phyloP scores from a whole-genome alignment of 108 stramenopile genomes.

The Fistulifera pelliculosa region DNA sequence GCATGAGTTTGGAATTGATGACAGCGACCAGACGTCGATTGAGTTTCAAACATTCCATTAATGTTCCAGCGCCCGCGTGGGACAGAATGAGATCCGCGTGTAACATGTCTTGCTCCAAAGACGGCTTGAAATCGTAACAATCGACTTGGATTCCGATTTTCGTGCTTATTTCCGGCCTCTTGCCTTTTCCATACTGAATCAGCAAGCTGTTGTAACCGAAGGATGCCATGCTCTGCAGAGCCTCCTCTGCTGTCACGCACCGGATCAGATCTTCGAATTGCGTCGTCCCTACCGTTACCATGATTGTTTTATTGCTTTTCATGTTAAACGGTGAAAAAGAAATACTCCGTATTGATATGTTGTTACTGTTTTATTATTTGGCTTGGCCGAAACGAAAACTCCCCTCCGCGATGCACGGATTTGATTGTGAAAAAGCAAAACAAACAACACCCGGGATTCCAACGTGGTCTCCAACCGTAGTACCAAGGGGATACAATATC shows the following conservation, averaged over 20 bases:
- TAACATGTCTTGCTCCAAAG: slow-evolving; percentile 68
- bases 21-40: slow-evolving; percentile 44
- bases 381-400: no score
- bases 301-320: slow-evolving; percentile 29
- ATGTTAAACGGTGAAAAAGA: neutral
- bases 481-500: neutral
- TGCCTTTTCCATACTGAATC: slow-evolving; percentile 73
- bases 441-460: slow-evolving; percentile 69
- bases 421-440: slow-evolving; percentile 21
- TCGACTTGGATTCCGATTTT: slow-evolving; percentile 12
- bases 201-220: slow-evolving; percentile 40
- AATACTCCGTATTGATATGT: no score
- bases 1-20: slow-evolving; percentile 84
- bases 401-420: no score
- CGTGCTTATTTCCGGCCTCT: slow-evolving; percentile 21
- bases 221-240: slow-evolving; percentile 41
- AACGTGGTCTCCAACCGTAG: slow-evolving; percentile 38
- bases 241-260: slow-evolving; percentile 36
- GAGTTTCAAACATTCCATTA: slow-evolving; percentile 74
- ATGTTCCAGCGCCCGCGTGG: slow-evolving; percentile 91
- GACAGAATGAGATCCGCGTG: slow-evolving; percentile 75
- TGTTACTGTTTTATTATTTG: no score
- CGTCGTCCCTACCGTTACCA: slow-evolving; percentile 95
- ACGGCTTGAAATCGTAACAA: slow-evolving; percentile 64
- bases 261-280: slow-evolving; percentile 72